A percentile compares a stretch with the other conserved stretches of the same genome.
Evolutionary conservation across 2,329 filamentous ascomycete species (phyloP).

Genomic region (Thelonectria discophora): DNA sequence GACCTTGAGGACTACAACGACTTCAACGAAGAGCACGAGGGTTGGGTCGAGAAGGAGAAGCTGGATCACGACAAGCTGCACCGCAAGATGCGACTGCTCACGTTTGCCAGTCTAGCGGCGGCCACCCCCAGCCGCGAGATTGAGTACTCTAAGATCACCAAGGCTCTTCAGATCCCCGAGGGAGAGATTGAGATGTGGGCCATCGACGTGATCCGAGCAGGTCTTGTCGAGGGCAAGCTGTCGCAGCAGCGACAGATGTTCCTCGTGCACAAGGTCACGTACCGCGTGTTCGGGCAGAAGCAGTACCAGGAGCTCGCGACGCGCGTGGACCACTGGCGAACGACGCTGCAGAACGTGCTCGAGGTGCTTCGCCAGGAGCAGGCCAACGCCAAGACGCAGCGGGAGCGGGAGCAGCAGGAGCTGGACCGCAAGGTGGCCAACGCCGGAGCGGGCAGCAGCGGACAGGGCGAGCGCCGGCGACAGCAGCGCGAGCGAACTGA

Average conservation of each 20-base stretch:
- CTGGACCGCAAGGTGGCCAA: conserved; percentile 71
- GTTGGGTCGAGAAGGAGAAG: conserved; percentile 80
- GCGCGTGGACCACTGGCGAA: conserved; percentile 89
- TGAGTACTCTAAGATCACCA: conserved; percentile 84
- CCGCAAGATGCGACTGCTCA: conserved; percentile 96
- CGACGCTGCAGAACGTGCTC: conserved; percentile 81
- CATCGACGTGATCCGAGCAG: conserved; percentile 96
- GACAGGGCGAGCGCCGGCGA: conserved; percentile 44
- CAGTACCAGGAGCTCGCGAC: conserved; percentile 97
- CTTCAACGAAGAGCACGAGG: conserved; percentile 90
- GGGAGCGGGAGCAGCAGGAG: conserved; percentile 79
- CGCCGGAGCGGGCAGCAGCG: conserved; percentile 48
- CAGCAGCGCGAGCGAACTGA: conserved; percentile 61
- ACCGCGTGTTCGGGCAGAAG: conserved; percentile 96
- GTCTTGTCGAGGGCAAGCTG: conserved; percentile 94
- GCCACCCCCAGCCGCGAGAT: conserved; percentile 85
- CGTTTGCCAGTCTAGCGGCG: conserved; percentile 88
- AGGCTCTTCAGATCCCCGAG: conserved; percentile 81
- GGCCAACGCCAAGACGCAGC: conserved; percentile 77
- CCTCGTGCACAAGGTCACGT: conserved; percentile 93
- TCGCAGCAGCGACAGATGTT: conserved; percentile 93
- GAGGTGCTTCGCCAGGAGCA: conserved; percentile 82
- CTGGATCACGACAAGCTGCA: conserved; percentile 78
- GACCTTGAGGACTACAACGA: conserved; percentile 95
- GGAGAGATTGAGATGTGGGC: conserved; percentile 98